Conservation (phyloP, 371 early-diverging fungal species). For the Rhizopus arrhizus region DNA sequence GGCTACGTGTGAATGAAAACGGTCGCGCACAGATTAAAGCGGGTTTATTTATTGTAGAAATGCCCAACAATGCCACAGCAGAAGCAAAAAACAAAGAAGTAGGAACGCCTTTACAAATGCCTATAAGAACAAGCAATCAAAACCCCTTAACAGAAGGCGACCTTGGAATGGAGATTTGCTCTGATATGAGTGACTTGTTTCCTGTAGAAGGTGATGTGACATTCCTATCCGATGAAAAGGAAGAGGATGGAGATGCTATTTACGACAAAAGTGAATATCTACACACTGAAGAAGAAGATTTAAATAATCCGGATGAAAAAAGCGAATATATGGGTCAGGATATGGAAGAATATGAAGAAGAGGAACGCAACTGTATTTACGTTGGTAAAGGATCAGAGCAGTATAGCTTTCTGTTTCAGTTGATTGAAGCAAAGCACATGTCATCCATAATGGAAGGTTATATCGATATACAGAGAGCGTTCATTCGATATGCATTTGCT, state of each 20-base stretch:
- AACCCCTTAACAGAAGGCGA: slow-evolving; percentile 2
- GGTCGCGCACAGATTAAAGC: slow-evolving; percentile 31
- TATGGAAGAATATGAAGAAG: slow-evolving; percentile 6
- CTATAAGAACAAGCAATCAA: slow-evolving; percentile 12
- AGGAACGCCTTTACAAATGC: slow-evolving; percentile 31
- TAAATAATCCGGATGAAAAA: slow-evolving; percentile 6
- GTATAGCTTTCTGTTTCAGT: slow-evolving; percentile 21
- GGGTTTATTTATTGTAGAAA: slow-evolving; percentile 39
- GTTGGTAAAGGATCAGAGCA: slow-evolving; percentile 18
- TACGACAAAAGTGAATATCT: slow-evolving; percentile 2
- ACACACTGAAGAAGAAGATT: slow-evolving; percentile 9
- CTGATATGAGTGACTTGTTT: slow-evolving; percentile 25
- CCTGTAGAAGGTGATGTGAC: slow-evolving; percentile 2
- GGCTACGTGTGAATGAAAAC: slow-evolving; percentile 23
- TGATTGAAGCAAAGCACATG: slow-evolving; percentile 21
- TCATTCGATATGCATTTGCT: slow-evolving; percentile 19
- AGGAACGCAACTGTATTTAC: background rate
- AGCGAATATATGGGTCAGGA: background rate
- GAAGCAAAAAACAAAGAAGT: slow-evolving; percentile 18
- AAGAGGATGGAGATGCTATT: slow-evolving; percentile 1
- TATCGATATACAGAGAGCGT: slow-evolving; percentile 3
- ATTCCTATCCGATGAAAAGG: slow-evolving; percentile 7
- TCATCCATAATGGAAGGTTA: slow-evolving; percentile 7
- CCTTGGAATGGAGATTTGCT: slow-evolving; percentile 28
- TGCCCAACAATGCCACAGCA: slow-evolving; percentile 22